A percentile compares a stretch with the other conserved stretches of the same genome.
phyloP scores from a whole-genome alignment of 441 rosid genomes.

The Erodium texanum region DNA sequence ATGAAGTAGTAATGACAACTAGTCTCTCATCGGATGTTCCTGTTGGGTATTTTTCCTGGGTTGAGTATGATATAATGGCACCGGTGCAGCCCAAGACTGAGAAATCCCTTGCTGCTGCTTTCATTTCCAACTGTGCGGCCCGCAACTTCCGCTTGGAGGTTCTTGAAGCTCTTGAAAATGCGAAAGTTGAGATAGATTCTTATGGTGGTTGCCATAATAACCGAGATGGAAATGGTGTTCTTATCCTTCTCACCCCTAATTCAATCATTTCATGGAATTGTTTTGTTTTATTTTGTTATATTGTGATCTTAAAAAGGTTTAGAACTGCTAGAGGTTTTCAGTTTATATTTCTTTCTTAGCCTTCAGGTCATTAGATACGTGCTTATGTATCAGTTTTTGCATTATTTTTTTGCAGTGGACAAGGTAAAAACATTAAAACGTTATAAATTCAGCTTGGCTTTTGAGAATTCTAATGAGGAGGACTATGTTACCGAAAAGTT shows the following conservation, averaged over 20 bases:
- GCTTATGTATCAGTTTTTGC: not conserved
- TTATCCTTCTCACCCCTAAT: not conserved
- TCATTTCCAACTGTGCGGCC: constrained; percentile 72
- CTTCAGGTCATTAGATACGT: not conserved
- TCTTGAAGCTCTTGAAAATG: constrained; percentile 53
- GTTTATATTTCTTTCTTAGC: too few species aligned
- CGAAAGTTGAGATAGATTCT: constrained; percentile 56
- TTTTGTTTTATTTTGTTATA: too few species aligned
- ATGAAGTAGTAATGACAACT: constrained; percentile 51
- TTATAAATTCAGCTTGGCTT: constrained; percentile 88
- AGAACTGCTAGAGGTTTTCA: too few species aligned
- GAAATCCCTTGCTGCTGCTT: constrained; percentile 26
- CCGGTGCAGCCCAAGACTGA: constrained; percentile 73
- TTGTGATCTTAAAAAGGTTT: too few species aligned
- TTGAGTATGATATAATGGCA: constrained; percentile 44
- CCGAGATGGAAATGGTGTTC: constrained; percentile 54
- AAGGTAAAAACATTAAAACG: constrained; percentile 72
- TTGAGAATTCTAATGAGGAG: constrained; percentile 95
- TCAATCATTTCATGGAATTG: not conserved
- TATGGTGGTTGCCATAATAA: constrained; percentile 76
- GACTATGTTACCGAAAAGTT: constrained; percentile 84
- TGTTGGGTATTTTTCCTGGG: not conserved
- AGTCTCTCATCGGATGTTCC: not conserved
- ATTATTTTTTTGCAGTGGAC: constrained; percentile 44
- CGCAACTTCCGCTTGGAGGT: constrained; percentile 75